Conservation (phyloP, 306 rosid genomes). For the Cicer arietinum region DNA sequence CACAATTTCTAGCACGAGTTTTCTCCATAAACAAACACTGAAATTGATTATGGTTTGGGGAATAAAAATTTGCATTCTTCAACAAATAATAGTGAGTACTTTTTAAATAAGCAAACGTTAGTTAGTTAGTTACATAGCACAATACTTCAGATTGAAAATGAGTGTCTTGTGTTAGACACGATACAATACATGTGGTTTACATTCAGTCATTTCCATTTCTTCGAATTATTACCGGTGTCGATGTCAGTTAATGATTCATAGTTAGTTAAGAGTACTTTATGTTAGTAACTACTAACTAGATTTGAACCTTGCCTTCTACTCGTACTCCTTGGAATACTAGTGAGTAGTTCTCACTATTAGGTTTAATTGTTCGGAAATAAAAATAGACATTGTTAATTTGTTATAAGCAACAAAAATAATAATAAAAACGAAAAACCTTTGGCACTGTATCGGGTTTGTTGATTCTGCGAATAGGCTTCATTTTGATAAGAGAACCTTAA, state of each 20-base stretch:
- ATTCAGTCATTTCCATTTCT: too few relatives aligned
- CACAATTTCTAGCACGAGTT: not conserved
- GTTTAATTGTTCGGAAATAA: constrained; percentile 16
- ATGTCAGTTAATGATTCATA: too few relatives aligned
- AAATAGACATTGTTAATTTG: constrained; percentile 7
- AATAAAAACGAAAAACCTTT: constrained; percentile 39
- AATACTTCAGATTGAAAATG: too few relatives aligned
- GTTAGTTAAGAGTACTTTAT: too few relatives aligned
- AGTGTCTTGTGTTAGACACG: too few relatives aligned
- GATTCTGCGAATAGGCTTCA: constrained; percentile 59
- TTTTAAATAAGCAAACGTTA: not conserved
- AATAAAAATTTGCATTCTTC: constrained; percentile 8
- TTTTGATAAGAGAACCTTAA: constrained; percentile 24
- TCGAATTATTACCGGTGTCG: too few relatives aligned
- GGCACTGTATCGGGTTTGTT: constrained; percentile 54
- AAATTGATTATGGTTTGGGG: not conserved
- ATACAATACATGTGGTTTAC: too few relatives aligned
- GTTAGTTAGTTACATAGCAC: too few relatives aligned
- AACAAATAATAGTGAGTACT: not conserved
- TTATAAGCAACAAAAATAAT: not conserved
- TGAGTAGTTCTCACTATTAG: not conserved
- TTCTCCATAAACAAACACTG: constrained; percentile 24
- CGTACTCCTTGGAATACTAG: too few relatives aligned
- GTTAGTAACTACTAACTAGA: too few relatives aligned
- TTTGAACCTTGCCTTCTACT: too few relatives aligned